These are phyloP conservation scores for Tilletia horrida DNA, from an alignment of 1,284 basidiomycete species.

Conservation along the genomic window DNA sequence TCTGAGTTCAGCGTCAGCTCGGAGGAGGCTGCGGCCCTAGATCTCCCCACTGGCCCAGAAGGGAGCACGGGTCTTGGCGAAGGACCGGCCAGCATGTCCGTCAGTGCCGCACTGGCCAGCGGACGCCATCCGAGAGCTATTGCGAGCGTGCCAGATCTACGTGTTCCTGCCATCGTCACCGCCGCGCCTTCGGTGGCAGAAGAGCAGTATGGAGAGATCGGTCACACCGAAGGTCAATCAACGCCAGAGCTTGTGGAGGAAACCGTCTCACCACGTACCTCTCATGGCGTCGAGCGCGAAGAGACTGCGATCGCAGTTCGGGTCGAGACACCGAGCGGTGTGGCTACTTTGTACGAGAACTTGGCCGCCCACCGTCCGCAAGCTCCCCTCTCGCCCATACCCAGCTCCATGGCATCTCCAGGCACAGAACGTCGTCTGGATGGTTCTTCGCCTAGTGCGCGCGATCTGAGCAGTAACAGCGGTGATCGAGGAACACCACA, in stretches of 20 bases:
- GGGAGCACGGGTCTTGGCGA: neutral
- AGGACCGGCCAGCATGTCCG: constrained; percentile 8
- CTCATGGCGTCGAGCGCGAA: too few species aligned
- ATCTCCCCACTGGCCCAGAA: neutral
- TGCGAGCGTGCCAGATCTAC: constrained; percentile 6
- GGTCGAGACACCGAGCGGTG: neutral
- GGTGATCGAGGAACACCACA: neutral
- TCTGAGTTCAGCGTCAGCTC: neutral
- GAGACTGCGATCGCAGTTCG: too few species aligned
- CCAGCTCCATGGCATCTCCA: constrained; percentile 7
- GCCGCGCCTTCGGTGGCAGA: neutral
- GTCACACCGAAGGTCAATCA: neutral
- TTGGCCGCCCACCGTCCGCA: constrained; percentile 4
- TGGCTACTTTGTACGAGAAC: neutral
- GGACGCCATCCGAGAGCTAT: neutral
- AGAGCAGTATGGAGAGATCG: too few species aligned
- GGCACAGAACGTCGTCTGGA: constrained; percentile 4
- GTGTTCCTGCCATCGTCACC: neutral
- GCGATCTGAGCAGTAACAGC: neutral
- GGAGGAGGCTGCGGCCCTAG: neutral
- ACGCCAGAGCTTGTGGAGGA: neutral
- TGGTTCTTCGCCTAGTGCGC: neutral
- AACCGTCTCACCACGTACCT: neutral
- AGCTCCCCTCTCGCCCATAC: constrained; percentile 19
- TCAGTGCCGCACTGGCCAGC: neutral